phyloP scores from a whole-genome alignment of 1,284 basidiomycete genomes.

The Phlebopus sp. region DNA sequence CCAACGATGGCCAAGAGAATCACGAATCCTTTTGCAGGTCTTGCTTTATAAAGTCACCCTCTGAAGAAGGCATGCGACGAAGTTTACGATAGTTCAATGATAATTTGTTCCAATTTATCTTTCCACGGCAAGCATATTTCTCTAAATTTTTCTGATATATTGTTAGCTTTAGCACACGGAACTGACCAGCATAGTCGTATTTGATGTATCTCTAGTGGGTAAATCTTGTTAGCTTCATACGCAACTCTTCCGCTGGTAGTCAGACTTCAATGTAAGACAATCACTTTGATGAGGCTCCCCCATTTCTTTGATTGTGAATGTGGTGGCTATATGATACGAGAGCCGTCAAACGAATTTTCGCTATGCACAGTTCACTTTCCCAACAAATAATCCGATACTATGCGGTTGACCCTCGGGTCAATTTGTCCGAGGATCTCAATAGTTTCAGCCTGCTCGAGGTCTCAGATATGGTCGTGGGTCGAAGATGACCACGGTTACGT shows the following conservation, averaged over 20 bases:
- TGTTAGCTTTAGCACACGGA: conserved; percentile 7
- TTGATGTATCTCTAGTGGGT: conserved; percentile 26
- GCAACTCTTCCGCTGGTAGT: conserved; percentile 5
- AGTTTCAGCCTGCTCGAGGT: conserved; percentile 30
- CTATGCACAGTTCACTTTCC: conserved; percentile 9
- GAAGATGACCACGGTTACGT: background rate
- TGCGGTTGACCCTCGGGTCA: conserved; percentile 27
- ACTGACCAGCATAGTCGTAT: conserved; percentile 2
- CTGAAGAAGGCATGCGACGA: too few relatives aligned
- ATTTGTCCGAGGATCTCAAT: conserved; percentile 21
- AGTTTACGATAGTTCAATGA: conserved; percentile 7
- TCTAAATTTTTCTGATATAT: conserved; percentile 5
- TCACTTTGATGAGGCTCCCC: background rate
- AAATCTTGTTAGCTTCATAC: conserved; percentile 5
- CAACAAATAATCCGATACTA: conserved; percentile 23
- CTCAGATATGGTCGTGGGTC: conserved; percentile 12
- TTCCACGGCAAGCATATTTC: background rate
- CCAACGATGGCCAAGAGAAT: conserved; percentile 18
- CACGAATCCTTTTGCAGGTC: conserved; percentile 31
- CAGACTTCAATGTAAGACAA: conserved; percentile 6
- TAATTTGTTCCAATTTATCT: conserved; percentile 4
- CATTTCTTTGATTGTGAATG: too few relatives aligned
- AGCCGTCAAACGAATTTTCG: background rate
- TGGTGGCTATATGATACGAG: background rate
- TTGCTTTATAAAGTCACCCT: conserved; percentile 20